These are phyloP conservation scores for Trypanosoma lewisi DNA, from an alignment of 208 protist species.

Conservation along the genomic window DNA sequence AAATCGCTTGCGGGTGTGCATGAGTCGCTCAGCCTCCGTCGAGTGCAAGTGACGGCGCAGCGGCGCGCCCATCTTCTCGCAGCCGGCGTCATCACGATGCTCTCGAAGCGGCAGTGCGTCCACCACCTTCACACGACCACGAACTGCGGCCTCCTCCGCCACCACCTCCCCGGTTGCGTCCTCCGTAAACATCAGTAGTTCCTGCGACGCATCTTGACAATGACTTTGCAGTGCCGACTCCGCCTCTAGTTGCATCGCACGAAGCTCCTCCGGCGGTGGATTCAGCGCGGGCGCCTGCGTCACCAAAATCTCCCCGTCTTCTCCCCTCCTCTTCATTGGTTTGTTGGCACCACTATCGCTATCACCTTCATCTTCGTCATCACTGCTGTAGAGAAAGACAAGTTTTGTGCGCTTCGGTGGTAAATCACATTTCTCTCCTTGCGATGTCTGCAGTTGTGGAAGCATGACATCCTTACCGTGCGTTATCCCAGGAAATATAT, in stretches of 20 bases:
- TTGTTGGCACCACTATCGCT: neutral
- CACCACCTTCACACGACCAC: slow-evolving; percentile 33
- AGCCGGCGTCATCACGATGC: neutral
- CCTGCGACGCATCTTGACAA: neutral
- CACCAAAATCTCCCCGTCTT: neutral
- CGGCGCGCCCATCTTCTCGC: neutral
- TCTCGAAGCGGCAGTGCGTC: slow-evolving; percentile 32
- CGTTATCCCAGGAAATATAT: neutral
- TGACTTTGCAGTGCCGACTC: slow-evolving; percentile 10
- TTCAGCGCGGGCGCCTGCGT: slow-evolving; percentile 11
- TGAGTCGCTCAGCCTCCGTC: slow-evolving; percentile 9
- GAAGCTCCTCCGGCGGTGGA: slow-evolving; percentile 22
- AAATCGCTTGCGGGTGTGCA: slow-evolving; percentile 27
- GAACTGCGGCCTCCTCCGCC: neutral
- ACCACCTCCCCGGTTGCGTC: slow-evolving; percentile 12
- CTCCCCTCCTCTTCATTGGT: neutral
- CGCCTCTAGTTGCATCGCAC: slow-evolving; percentile 38
- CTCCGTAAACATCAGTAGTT: slow-evolving; percentile 19
- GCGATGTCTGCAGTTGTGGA: neutral
- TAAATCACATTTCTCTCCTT: neutral
- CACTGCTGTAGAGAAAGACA: slow-evolving; percentile 80
- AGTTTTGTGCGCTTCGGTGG: slow-evolving; percentile 30
- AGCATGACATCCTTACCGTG: neutral
- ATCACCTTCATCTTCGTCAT: slow-evolving; percentile 42
- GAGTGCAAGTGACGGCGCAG: slow-evolving; percentile 19